Evolutionary conservation across 2,329 filamentous ascomycete species (phyloP).

Genomic region (Ambrosiella beaveri): DNA sequence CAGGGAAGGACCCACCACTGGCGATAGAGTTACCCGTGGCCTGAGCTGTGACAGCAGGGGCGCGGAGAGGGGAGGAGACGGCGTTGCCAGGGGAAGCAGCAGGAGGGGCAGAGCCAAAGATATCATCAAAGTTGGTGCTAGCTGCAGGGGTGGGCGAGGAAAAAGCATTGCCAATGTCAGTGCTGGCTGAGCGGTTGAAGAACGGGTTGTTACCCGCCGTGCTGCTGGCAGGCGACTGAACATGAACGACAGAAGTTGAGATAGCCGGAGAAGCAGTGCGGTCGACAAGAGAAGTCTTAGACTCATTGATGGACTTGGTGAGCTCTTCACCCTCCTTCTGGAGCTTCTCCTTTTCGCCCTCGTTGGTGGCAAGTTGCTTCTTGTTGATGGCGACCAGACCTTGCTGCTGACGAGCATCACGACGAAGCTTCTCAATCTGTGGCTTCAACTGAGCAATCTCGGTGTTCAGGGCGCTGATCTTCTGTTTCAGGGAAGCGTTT

Average conservation of each 20-base stretch:
- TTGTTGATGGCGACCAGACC: constrained; percentile 95
- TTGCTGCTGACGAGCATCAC: constrained; percentile 86
- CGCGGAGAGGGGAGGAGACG: constrained; percentile 39
- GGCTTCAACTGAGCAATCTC: constrained; percentile 75
- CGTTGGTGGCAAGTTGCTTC: constrained; percentile 83
- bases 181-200: constrained; percentile 55
- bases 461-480: constrained; percentile 64
- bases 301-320: constrained; percentile 25
- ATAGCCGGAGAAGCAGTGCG: constrained; percentile 34
- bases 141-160: constrained; percentile 24
- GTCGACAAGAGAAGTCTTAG: constrained; percentile 6
- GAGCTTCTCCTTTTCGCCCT: constrained; percentile 74
- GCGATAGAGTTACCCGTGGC: constrained; percentile 38
- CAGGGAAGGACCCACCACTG: neutral
- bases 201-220: constrained; percentile 69
- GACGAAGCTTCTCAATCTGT: constrained; percentile 81
- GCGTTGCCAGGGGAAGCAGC: constrained; percentile 29
- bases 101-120: constrained; percentile 49
- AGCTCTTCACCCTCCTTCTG: constrained; percentile 61
- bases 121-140: constrained; percentile 57
- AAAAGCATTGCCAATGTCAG: constrained; percentile 39
- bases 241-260: constrained; percentile 41
- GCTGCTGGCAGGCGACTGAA: constrained; percentile 43
- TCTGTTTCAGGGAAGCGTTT: constrained; percentile 70
- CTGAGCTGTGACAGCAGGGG: constrained; percentile 25